phyloP scores from a whole-genome alignment of 306 rosid genomes.

The Ammopiptanthus mongolicus region DNA sequence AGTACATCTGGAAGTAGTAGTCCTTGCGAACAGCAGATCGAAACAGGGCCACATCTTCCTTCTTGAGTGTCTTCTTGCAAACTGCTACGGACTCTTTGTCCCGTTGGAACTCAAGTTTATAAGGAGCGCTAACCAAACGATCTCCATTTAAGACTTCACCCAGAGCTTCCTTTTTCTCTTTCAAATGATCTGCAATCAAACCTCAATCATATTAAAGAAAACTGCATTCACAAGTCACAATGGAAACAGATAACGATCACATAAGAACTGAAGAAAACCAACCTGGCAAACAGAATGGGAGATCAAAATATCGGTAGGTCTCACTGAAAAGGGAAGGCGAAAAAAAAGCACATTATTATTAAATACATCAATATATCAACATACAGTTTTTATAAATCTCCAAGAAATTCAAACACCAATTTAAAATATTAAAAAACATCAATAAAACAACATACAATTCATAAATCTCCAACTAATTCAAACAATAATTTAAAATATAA shows the following conservation, averaged over 20 bases:
- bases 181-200: slow-evolving; percentile 40
- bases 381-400: background rate
- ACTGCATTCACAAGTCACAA: background rate
- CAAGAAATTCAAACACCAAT: background rate
- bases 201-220: slow-evolving; percentile 12
- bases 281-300: slow-evolving; percentile 79
- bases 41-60: slow-evolving; percentile 57
- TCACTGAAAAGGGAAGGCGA: slow-evolving; percentile 17
- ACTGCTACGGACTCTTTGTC: slow-evolving; percentile 50
- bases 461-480: background rate
- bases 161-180: slow-evolving; percentile 84
- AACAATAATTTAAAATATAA: background rate
- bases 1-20: slow-evolving; percentile 86
- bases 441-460: background rate
- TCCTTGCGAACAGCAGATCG: slow-evolving; percentile 66
- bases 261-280: slow-evolving; percentile 6
- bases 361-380: background rate
- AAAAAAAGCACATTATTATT: background rate
- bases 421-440: background rate
- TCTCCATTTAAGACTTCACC: slow-evolving; percentile 94
- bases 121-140: slow-evolving; percentile 77
- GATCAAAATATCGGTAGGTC: slow-evolving; percentile 67
- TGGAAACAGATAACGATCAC: background rate
- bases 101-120: slow-evolving; percentile 56
- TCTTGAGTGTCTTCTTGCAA: slow-evolving; percentile 48